A percentile compares a stretch with the other conserved stretches of the same genome.
phyloP scores from a whole-genome alignment of 2,329 filamentous ascomycete species.

The Pseudonectria foliicola region DNA sequence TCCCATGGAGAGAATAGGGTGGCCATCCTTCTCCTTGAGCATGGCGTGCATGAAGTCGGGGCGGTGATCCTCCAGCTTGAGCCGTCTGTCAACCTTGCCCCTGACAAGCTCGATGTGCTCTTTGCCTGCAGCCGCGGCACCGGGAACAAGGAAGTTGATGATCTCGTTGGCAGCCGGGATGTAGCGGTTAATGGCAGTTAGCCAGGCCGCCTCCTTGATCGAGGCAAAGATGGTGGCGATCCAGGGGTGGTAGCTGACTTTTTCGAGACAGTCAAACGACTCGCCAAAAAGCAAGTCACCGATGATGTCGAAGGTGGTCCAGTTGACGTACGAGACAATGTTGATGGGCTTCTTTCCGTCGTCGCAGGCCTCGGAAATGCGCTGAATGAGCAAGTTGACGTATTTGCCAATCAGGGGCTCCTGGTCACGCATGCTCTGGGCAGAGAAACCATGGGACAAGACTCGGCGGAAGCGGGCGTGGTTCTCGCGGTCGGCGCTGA shows the following conservation, averaged over 20 bases:
- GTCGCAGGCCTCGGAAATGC: constrained; percentile 9
- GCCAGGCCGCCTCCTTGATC: constrained; percentile 1
- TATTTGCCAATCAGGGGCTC: constrained; percentile 22
- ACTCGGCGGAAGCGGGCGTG: constrained; percentile 16
- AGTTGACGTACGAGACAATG: constrained; percentile 22
- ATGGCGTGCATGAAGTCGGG: constrained; percentile 16
- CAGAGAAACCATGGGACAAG: constrained; percentile 23
- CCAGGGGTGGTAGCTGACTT: constrained; percentile 19
- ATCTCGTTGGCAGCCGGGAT: neutral
- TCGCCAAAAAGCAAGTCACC: constrained; percentile 25
- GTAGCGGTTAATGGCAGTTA: neutral
- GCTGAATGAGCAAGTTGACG: constrained; percentile 19
- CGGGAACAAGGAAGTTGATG: constrained; percentile 1
- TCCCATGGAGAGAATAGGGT: constrained; percentile 4
- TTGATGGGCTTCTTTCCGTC: constrained; percentile 10
- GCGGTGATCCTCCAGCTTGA: constrained; percentile 8
- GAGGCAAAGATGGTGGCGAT: constrained; percentile 12
- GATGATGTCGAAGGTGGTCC: constrained; percentile 25
- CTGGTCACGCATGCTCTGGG: constrained; percentile 23
- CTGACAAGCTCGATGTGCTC: constrained; percentile 2
- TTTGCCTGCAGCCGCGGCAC: constrained; percentile 1
- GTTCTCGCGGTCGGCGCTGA: constrained; percentile 9
- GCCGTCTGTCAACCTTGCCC: constrained; percentile 7
- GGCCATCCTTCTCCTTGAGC: constrained; percentile 9
- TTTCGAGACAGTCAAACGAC: constrained; percentile 20